phyloP scores from a whole-genome alignment of 768 basidiomycete species.

The Cystobasidium tubakii region DNA sequence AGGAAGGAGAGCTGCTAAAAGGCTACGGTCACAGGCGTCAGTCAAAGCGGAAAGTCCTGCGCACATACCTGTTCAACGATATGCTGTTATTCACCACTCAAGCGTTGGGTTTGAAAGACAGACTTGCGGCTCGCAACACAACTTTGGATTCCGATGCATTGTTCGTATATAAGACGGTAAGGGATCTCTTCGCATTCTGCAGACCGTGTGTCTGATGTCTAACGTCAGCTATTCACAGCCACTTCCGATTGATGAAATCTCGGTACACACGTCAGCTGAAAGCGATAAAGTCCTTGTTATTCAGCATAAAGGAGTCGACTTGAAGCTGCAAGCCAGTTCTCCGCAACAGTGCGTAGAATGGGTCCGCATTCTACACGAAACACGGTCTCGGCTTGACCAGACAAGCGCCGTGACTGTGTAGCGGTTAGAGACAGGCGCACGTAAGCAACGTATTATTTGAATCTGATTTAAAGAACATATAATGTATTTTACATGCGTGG shows the following conservation, averaged over 20 bases:
- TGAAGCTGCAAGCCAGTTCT: background rate
- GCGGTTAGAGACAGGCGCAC: too few species aligned
- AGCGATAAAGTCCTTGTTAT: background rate
- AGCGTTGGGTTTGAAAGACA: background rate
- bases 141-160: background rate
- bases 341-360: background rate
- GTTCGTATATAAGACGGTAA: background rate
- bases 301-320: background rate
- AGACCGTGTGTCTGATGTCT: too few species aligned
- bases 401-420: too few species aligned
- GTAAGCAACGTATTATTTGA: too few species aligned
- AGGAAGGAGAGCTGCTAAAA: slow-evolving; percentile 71
- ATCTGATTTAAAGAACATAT: too few species aligned
- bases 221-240: too few species aligned
- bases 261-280: background rate
- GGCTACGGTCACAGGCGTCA: slow-evolving; percentile 56
- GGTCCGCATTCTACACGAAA: background rate
- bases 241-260: background rate
- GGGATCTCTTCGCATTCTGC: background rate
- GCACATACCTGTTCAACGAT: slow-evolving; percentile 78
- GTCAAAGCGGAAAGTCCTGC: slow-evolving; percentile 62
- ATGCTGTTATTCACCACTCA: slow-evolving; percentile 61
- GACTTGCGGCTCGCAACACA: background rate
- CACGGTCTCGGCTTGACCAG: too few species aligned
- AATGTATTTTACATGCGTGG: too few species aligned